Base-by-base conservation (phyloP, 2,329 filamentous ascomycete genomes). In the Calycina herbarum region DNA sequence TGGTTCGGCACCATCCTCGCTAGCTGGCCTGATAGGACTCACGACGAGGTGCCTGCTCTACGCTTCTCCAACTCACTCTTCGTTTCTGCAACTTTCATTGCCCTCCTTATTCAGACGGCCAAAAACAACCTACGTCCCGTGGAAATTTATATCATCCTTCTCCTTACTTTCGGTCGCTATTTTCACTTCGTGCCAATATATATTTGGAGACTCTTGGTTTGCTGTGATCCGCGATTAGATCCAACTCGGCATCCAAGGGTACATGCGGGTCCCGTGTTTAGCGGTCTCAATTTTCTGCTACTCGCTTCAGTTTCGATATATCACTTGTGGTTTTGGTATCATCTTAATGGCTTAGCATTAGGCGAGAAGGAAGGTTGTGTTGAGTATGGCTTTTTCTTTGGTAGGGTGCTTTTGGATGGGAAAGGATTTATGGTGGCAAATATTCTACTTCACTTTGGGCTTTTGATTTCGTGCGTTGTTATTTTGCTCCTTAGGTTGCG, bases 1-100 rank as follows among this genome's bases (percentile, higher is more conserved):
- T 70, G 68, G 67, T 65, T 64, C n/a, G 63, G 66, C 15, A 59
- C 40, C 10, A 65, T 68, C 17, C 42, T 72, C 4, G 68, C 69
- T 2, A 29, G 59, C n/a, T 68, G 65, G 64, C 51, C 67, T 17
- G 66, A 64, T 1, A 51, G 31, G 20, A 17, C 27, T 3, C 31
- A 8, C 31, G 7, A 8, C 5, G 64, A 71, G 61, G 63, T 64
- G 5, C 35, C 54, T 20, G 33, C 45, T 2, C 57, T 70, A 42
- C 61, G 58, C 5, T 20, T 68, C 4, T 64, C 64, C 1, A 62
- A 64, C 61, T 62, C 58, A 6, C 35, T 71, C 17, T 67, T 71
- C 56, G 42, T 66, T 5, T 40, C 61, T 13, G 69, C 65, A 6
- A 65, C 56, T 17, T 66, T 68, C 45, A 56, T 69, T 10, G 63